Evolutionary conservation across 1,284 basidiomycete species (phyloP), one percentile per base, ranked within the genome.

Genomic region (Trametes hirsuta): DNA sequence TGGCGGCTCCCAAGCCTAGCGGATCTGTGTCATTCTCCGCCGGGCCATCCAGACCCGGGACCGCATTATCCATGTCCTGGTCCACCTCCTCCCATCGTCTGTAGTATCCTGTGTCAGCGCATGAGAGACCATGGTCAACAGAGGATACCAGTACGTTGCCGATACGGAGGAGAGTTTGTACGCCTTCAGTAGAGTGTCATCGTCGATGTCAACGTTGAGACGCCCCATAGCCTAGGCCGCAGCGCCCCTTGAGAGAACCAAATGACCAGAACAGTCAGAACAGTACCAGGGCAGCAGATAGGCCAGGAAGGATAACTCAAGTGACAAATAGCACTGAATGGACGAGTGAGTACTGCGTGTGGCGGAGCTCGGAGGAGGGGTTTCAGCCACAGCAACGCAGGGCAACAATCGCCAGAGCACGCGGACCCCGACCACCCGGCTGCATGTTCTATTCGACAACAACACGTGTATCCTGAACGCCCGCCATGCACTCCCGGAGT

Each of bases 21-120:
- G 91, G 89, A 71, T 92, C 91, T 41, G 87, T 86, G 30, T 81
- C 83, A 50, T 84, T 85, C 47, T 79, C 77, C 78, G 58, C 76
- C 71, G 49, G 80, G 45, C 81, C 84, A 25, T 83, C 77, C 49
- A 89, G 78, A 24, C 84, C 85, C 21, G 87, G 83, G 14, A 90
- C 72, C 0, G 86, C 82, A 65, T 88, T 85, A 69, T 88, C 87
- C 22, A 86, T 72, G 59, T 93, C 91, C 75, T 93, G 85, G 69
- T 93, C 88, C 1, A 90, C 79, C 56, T 91, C 88, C 71, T 93
- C 90, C 91, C 91, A 93, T 76, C 86, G 81, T 64, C 91, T 92
- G 47, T 34, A 24, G 24, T 3, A 41, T 37, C 15, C 11, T 8
- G 46, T 5, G 39, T 48, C 11, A 57, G 48, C 10, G 4, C 10